These are phyloP conservation scores for Myxozyma vanderwaltii DNA, from an alignment of 805 yeast species.

Conservation along the genomic window DNA sequence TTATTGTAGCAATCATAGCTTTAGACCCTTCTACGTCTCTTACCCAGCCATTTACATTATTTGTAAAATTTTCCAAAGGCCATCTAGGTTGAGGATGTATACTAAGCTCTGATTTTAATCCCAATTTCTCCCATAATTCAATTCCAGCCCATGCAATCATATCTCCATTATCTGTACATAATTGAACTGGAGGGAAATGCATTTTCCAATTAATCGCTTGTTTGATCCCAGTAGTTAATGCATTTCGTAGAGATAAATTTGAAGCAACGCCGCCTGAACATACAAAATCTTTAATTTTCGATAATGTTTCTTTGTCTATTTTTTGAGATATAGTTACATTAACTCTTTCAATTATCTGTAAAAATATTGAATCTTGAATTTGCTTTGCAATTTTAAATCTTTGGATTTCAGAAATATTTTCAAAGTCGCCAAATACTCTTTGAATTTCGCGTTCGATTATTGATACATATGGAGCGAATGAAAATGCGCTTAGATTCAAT, in stretches of 20 bases:
- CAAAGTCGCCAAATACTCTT: conserved; percentile 14
- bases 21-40: not conserved
- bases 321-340: conserved; percentile 49
- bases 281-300: conserved; percentile 56
- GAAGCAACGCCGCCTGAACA: conserved; percentile 96
- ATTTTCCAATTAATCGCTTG: conserved; percentile 1
- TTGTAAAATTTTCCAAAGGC: conserved; percentile 42
- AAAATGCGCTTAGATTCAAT: conserved; percentile 54
- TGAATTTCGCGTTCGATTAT: conserved; percentile 46
- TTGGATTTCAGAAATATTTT: not conserved
- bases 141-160: conserved; percentile 99
- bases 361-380: conserved; percentile 63
- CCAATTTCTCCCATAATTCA: conserved; percentile 66
- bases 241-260: conserved; percentile 57
- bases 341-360: conserved; percentile 70
- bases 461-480: conserved; percentile 78
- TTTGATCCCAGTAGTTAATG: conserved; percentile 32
- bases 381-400: conserved; percentile 10
- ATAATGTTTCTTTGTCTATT: not conserved
- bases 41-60: conserved; percentile 13
- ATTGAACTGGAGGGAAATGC: conserved; percentile 61
- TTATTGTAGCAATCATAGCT: not conserved
- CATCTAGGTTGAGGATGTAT: conserved; percentile 76
- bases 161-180: conserved; percentile 93
- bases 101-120: conserved; percentile 51